Base-by-base conservation (phyloP, 2,329 filamentous ascomycete genomes). In the Beauveria australis region DNA sequence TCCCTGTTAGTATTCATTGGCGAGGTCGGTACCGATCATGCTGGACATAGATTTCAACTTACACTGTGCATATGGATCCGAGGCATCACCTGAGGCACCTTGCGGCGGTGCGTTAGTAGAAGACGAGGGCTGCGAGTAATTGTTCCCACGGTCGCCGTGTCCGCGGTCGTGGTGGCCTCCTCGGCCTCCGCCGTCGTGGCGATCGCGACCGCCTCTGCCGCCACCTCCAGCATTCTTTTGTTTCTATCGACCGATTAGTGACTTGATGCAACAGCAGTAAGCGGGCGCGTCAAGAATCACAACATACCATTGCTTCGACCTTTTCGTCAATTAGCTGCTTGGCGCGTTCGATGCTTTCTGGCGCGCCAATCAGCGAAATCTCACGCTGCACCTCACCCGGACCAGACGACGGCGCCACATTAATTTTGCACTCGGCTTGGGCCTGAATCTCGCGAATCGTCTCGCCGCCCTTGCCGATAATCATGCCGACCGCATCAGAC, bases 371-470 rank as follows among this genome's bases (percentile, higher is more conserved):
- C 49, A 96, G 81, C 51, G 89, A 90, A 70, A 96, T 96, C 73
- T 95, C 89, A 69, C 92, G 87, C 72, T 94, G 88, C 61, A 86
- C 82, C 70, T 96, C 91, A 65, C 84, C 83, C 54, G 89, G 87
- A 18, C 89, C 89, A 41, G 86, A 87, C 8, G 91, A 87, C 68
- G 90, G 89, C 37, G 90, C 89, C 28, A 96, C 92, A 68, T 96
- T 96, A 79, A 96, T 96, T 78, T 96, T 96, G 81, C 92, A 96
- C 51, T 90, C 89, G 5, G 91, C 94, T 37, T 79, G 82, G 69
- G 86, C 88, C 73, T 96, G 92, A 88, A 96, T 95, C 67, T 96
- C 91, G 65, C 92, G 91, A 71, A 96, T 96, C 0, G 92, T 95
- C 76, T 96, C 92, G 65, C 92, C 92, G 61, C 91, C 89, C 79